Conservation (phyloP, 2,329 filamentous ascomycete genomes). For the Fusarium annulatum region DNA sequence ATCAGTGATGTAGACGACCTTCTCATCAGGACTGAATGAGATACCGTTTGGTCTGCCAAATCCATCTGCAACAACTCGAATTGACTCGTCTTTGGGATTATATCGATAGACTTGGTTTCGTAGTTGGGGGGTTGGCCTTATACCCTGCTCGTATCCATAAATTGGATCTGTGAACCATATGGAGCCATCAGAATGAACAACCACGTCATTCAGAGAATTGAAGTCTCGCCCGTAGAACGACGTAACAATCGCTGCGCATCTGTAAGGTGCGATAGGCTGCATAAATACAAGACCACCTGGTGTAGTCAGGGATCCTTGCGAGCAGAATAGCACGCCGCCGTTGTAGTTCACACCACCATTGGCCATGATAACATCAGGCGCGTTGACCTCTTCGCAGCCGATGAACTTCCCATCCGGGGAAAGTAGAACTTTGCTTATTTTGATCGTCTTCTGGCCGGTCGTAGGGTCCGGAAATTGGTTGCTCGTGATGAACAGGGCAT, state of each 20-base stretch:
- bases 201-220: slow-evolving; percentile 62
- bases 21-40: slow-evolving; percentile 58
- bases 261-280: slow-evolving; percentile 48
- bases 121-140: slow-evolving; percentile 55
- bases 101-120: slow-evolving; percentile 62
- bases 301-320: slow-evolving; percentile 49
- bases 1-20: slow-evolving; percentile 59
- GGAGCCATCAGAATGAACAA: slow-evolving; percentile 54
- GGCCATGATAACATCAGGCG: slow-evolving; percentile 54
- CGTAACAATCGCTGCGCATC: slow-evolving; percentile 46
- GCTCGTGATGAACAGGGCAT: slow-evolving; percentile 50
- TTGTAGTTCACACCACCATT: slow-evolving; percentile 62
- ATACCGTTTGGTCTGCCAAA: slow-evolving; percentile 60
- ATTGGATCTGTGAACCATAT: slow-evolving; percentile 64
- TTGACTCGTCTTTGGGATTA: slow-evolving; percentile 51
- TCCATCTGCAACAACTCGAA: slow-evolving; percentile 59
- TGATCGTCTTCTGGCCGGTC: slow-evolving; percentile 42
- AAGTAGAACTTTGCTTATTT: slow-evolving; percentile 46
- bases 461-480: slow-evolving; percentile 44
- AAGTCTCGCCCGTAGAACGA: slow-evolving; percentile 58
- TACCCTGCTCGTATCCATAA: slow-evolving; percentile 61
- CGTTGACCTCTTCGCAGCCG: slow-evolving; percentile 49
- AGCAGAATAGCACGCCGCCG: slow-evolving; percentile 54
- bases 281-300: slow-evolving; percentile 49
- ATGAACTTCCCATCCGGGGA: slow-evolving; percentile 15